Conservation (phyloP, 2,329 filamentous ascomycete species). For the Pseudogymnoascus sp. region DNA sequence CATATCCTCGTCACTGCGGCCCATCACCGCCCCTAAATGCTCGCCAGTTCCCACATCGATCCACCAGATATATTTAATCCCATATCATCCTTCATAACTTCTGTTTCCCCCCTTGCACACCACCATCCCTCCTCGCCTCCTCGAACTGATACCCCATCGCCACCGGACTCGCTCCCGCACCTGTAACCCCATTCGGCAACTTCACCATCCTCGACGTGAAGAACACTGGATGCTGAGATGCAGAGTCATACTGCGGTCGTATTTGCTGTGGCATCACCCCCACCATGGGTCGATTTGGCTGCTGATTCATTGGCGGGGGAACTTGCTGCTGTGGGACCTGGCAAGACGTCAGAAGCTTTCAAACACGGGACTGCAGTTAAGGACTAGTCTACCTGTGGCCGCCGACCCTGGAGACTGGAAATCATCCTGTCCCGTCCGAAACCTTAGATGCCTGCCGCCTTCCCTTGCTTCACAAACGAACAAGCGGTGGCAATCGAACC, state of each 20-base stretch:
- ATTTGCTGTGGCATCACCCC: background rate
- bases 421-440: background rate
- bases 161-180: background rate
- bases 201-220: background rate
- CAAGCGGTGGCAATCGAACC: background rate
- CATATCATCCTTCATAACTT: background rate
- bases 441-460: background rate
- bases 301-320: background rate
- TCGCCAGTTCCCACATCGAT: background rate
- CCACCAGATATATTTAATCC: background rate
- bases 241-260: slow-evolving; percentile 3
- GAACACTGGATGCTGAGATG: background rate
- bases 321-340: background rate
- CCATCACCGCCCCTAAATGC: background rate
- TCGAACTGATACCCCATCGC: slow-evolving; percentile 2
- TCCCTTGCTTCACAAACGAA: background rate
- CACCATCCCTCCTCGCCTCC: slow-evolving; percentile 1
- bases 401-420: background rate
- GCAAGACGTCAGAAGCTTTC: background rate
- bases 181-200: background rate
- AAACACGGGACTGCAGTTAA: too few relatives aligned
- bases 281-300: background rate
- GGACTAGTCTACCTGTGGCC: background rate
- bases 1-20: background rate
- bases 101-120: background rate